Evolutionary conservation across 306 rosid species (phyloP), one percentile per base, ranked within the genome.

Genomic region (Begonia peltatifolia): DNA sequence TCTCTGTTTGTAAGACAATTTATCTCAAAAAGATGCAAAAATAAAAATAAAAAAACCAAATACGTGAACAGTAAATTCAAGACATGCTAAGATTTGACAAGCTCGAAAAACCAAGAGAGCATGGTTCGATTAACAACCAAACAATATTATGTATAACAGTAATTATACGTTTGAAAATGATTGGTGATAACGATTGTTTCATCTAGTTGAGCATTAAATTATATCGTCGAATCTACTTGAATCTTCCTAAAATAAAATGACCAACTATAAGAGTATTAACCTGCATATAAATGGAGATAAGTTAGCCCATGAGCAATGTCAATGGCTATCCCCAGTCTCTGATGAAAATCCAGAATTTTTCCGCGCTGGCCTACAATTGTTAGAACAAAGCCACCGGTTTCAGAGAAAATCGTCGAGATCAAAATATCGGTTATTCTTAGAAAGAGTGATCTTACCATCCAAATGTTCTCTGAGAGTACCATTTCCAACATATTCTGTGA

Each of bases 241-340:
- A 30, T 30, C 38, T 30, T 30, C 9, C 9, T 20, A 20, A 20
- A 20, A 20, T 20, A 20, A 20, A 20, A 30, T 5, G 38, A 30
- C 1, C 38, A 30, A 30, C 4, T 20, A 9, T 14, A 46, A 52
- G 65, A 68, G 56, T 42, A 55, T 70, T 73, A 65, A 86, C 99
- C 99, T 57, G 94, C 81, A 68, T 92, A 92, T 22, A 61, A 67
- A 72, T 92, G 99, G 63, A 92, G 81, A 73, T 86, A 92, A 67
- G 93, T 92, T 53, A 92, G 73, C 60, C 81, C 99, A 75, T 92
- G 99, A 69, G 99, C 96, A 75, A 92, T 79, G 71, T 92, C 99
- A 55, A 92, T 92, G 54, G 96, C 79, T 54, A 92, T 81, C 76
- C 79, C 99, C 50, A 92, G 93, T 54, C 99, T 89, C 71, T 92